A percentile compares a stretch with the other conserved stretches of the same genome.
Conservation (phyloP, 345 rosid genomes). For the Eucalyptus pauciflora region DNA sequence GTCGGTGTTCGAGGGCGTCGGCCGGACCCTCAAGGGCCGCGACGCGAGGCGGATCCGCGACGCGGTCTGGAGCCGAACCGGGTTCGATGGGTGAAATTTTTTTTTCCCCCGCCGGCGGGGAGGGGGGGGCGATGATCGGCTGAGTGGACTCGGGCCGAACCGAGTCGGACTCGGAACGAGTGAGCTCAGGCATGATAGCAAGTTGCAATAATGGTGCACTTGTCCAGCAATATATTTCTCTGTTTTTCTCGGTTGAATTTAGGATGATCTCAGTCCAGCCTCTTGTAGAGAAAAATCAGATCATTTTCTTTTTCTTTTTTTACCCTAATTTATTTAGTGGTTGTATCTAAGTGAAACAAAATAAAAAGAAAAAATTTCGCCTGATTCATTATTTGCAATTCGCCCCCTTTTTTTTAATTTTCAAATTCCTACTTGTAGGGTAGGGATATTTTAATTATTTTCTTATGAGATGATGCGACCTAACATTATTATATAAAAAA, state of each 20-base stretch:
- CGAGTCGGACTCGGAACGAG: not conserved
- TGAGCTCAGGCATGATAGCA: not conserved
- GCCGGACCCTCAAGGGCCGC: slow-evolving; percentile 24
- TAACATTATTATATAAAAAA: not conserved
- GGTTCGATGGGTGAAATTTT: slow-evolving; percentile 6
- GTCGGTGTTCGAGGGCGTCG: slow-evolving; percentile 18
- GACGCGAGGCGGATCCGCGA: slow-evolving; percentile 17
- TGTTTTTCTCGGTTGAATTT: not conserved
- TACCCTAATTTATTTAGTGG: not conserved
- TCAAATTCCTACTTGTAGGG: not conserved
- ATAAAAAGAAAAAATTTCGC: not conserved
- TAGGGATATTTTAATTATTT: not conserved
- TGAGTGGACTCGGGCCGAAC: not conserved
- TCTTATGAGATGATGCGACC: not conserved
- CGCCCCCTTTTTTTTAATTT: not conserved
- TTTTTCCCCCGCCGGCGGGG: too few relatives aligned
- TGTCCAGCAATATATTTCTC: not conserved
- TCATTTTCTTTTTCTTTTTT: not conserved
- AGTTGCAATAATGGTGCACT: not conserved
- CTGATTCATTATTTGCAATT: not conserved
- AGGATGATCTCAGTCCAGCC: not conserved
- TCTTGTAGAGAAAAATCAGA: not conserved
- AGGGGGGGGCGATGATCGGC: not conserved
- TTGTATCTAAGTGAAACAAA: not conserved
- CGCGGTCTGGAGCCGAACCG: slow-evolving; percentile 20